Evolutionary conservation across 331 rosid genomes (phyloP), one percentile per base, ranked within the genome.

Genomic region (Rhamnella rubrinervis): DNA sequence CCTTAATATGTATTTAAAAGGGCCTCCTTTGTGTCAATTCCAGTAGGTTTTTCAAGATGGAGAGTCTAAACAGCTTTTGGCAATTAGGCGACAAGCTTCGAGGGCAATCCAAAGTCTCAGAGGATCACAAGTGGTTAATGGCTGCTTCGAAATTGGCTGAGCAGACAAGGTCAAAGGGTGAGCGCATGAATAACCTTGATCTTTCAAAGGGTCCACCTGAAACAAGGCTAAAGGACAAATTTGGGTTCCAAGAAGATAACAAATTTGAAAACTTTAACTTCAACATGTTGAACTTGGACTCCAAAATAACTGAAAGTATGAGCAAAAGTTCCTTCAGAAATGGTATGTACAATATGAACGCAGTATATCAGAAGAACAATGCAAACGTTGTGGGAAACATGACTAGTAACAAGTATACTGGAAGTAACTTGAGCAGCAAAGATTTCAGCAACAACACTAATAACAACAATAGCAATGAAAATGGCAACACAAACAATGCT

Each of bases 11-110:
- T 9, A 59, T 52, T 61, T 63, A 63, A 68, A 58, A 44, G 57
- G 70, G 23, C 59, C 66, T 41, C 3, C 61, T 55, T 44, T 47
- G 15, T 75, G 68, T 75, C 21, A 18, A 60, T 64, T 59, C 11
- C 67, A 44, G 63, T 63, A 57, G 83, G 86, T 50, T 78, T 84
- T 83, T 78, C 79, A 69, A 80, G 77, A 89, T 89, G 93, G 99
- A 87, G 68, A 88, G 62, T 84, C 73, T 89, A 81, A 73, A 78
- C 67, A 91, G 96, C 92, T 95, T 87, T 76, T 95, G 97, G 99
- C 99, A 95, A 67, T 73, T 95, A 80, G 97, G 97, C 8, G 97
- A 91, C 37, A 96, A 95, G 78, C 99, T 95, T 61, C 97, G 99
- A 6, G 99, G 97, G 61, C 99, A 91, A 81, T 78, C 93, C 1